Percentiles rank a stretch among this genome's conserved stretches.
Conservation (phyloP, 2,329 filamentous ascomycete genomes). For the Coniochaeta sp. region DNA sequence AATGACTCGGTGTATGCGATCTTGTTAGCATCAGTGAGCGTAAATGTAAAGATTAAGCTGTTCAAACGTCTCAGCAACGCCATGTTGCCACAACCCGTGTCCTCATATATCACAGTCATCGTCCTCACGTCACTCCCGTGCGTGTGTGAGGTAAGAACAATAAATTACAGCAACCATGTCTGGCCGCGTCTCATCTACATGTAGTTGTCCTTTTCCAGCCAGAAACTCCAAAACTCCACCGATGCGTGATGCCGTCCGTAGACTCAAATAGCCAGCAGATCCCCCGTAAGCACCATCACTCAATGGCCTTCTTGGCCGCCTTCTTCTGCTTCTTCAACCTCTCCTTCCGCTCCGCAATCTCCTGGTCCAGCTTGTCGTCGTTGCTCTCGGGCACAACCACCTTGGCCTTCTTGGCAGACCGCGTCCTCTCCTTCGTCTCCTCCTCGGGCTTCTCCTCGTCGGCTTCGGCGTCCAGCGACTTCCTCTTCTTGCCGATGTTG, state of each 20-base stretch:
- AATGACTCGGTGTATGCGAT: no score
- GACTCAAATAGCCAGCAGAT: background rate
- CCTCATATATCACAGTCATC: no score
- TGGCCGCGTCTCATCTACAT: background rate
- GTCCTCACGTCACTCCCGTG: no score
- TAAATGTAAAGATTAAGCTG: no score
- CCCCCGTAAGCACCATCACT: background rate
- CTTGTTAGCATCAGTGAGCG: no score
- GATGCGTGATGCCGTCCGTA: background rate
- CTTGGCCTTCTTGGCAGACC: constrained; percentile 30
- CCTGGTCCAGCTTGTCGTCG: constrained; percentile 47
- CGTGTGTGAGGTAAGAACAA: no score
- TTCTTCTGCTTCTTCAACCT: constrained; percentile 54
- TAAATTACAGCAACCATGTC: background rate
- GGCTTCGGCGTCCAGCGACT: constrained; percentile 29
- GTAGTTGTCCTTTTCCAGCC: background rate
- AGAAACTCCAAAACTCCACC: background rate
- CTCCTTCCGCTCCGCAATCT: constrained; percentile 53
- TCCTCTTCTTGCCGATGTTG: constrained; percentile 60
- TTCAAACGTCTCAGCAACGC: no score
- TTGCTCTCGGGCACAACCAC: constrained; percentile 31
- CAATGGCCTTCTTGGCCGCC: constrained; percentile 32
- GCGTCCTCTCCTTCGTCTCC: constrained; percentile 31
- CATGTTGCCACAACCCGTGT: no score
- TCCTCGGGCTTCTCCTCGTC: constrained; percentile 17